Evolutionary conservation across 345 rosid species (phyloP), one percentile per base, ranked within the genome.

Genomic region (Geranium rotundifolium): DNA sequence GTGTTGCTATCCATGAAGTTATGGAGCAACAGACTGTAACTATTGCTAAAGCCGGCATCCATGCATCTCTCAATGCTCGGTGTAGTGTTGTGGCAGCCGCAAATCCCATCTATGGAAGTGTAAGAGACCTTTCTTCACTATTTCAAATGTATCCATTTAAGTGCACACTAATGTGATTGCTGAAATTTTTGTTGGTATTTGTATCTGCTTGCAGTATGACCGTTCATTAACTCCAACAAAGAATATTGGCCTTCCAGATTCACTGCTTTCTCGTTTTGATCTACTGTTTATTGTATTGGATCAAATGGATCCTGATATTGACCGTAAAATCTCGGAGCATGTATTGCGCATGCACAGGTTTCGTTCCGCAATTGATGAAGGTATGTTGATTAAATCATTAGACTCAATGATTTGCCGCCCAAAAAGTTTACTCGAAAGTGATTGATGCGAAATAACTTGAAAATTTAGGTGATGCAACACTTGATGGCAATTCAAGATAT

Each of bases 11-110:
- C 71, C 99, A 93, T 63, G 99, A 93, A 75, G 99, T 93, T 65
- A 93, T 93, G 99, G 99, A 93, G 79, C 99, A 93, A 76, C 99
- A 93, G 78, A 93, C 99, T 17, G 99, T 93, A 70, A 93, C 97
- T 29, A 93, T 90, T 68, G 99, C 99, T 57, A 93, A 93, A 82
- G 99, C 99, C 39, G 99, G 99, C 62, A 93, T 93, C 58, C 96
- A 90, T 86, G 97, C 99, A 56, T 93, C 99, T 58, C 69, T 93
- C 63, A 93, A 90, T 78, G 99, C 99, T 72, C 83, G 99, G 50
- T 90, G 97, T 81, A 88, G 97, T 65, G 99, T 93, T 64, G 95
- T 93, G 63, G 97, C 99, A 73, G 99, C 99, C 62, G 99, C 99
- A 63, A 92, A 92, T 78, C 99, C 99, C 76, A 90, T 93, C 60